Evolutionary conservation across 2,329 filamentous ascomycete genomes (phyloP), one percentile per base, ranked within the genome.

Genomic region (Biscogniauxia sp.): DNA sequence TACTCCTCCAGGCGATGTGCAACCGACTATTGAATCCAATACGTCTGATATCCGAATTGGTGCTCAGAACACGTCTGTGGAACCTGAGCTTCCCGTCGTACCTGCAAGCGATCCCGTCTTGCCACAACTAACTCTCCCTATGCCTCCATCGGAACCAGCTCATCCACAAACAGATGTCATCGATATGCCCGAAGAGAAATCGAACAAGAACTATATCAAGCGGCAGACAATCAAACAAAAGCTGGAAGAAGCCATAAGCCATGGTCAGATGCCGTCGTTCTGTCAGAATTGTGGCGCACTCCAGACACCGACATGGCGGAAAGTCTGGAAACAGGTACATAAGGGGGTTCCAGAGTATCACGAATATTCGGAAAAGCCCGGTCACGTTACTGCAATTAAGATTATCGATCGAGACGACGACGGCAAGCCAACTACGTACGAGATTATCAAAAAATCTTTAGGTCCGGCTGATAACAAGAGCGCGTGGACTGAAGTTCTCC

Each of bases 281-380:
- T 99, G 95, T 74, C 86, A 86, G 64, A 97, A 98, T 69, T 99
- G 95, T 69, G 95, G 95, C 5, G 91, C 93, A 6, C 96, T 99
- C 60, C 91, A 98, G 69, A 99, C 95, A 0, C 92, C 94, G 0
- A 97, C 94, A 0, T 99, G 95, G 95, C 88, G 95, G 62, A 95
- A 94, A 71, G 92, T 95, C 13, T 97, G 90, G 83, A 87, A 88
- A n/a, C 92, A 92, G 70, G 82, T 91, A 7, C 82, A 88, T 53
- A 79, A 85, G 17, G 93, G 92, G 1, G 82, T 83, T 32, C 92
- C 92, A 0, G 82, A 84, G 2, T 85, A 88, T 61, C 82, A 91
- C 53, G 86, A 92, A 61, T 86, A 89, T 57, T 91, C 88, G 0
- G 87, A 90, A 61, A 88, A 89, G 68, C 88, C 89, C 53, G 89